Conservation (phyloP, 306 rosid genomes). For the Rubus idaeus region DNA sequence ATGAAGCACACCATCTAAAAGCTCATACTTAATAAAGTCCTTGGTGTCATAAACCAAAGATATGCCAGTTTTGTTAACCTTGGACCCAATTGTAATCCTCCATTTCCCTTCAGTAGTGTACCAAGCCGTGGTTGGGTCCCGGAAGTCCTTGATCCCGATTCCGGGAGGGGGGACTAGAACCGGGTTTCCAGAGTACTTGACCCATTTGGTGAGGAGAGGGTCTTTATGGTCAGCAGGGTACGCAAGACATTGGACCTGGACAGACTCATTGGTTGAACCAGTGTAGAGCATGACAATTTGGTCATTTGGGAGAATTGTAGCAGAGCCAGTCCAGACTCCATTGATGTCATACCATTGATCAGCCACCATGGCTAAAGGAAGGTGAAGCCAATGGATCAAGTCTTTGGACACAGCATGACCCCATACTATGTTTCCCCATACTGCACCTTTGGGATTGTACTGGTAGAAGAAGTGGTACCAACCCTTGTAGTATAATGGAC, state of each 20-base stretch:
- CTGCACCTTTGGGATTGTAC: slow-evolving; percentile 74
- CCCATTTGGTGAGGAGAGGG: slow-evolving; percentile 71
- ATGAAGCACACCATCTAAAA: slow-evolving; percentile 45
- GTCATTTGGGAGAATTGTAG: slow-evolving; percentile 66
- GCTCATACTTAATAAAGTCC: slow-evolving; percentile 62
- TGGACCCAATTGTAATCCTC: slow-evolving; percentile 72
- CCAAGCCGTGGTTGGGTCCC: slow-evolving; percentile 96
- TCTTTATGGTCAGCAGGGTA: slow-evolving; percentile 68
- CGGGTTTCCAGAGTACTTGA: slow-evolving; percentile 69
- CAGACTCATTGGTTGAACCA: slow-evolving; percentile 67
- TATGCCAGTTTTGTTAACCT: slow-evolving; percentile 62
- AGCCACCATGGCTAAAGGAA: slow-evolving; percentile 71
- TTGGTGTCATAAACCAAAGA: slow-evolving; percentile 66
- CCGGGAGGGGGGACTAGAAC: slow-evolving; percentile 70
- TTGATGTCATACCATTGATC: slow-evolving; percentile 77
- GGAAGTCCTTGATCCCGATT: slow-evolving; percentile 55
- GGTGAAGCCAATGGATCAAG: slow-evolving; percentile 88
- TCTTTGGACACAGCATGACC: slow-evolving; percentile 86
- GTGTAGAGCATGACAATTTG: slow-evolving; percentile 77
- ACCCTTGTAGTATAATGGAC: slow-evolving; percentile 82
- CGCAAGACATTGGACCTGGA: slow-evolving; percentile 81
- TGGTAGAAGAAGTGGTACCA: slow-evolving; percentile 97
- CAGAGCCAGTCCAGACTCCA: slow-evolving; percentile 93
- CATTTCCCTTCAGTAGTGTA: slow-evolving; percentile 71
- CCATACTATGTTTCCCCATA: slow-evolving; percentile 91